Evolutionary conservation across 2,329 filamentous ascomycete genomes (phyloP), one percentile per base, ranked within the genome.

Genomic region (Colletotrichum eleusines): DNA sequence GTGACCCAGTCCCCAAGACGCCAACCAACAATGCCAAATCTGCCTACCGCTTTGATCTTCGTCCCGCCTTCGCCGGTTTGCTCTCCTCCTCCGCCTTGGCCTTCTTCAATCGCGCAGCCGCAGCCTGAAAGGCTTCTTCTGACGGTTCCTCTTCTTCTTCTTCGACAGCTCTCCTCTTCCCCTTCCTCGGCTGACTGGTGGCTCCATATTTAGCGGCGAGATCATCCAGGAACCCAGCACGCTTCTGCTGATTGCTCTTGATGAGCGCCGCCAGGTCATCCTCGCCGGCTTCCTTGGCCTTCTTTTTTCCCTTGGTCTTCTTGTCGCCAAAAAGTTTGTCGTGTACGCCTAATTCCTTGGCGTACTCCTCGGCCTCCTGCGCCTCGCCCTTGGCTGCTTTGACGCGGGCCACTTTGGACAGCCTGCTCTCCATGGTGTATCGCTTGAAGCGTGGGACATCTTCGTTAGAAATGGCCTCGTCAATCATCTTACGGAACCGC

Each of bases 401-500:
- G 67, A 87, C 78, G 51, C 93, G 85, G 53, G 84, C 84, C 66
- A 88, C 81, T 71, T 87, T 88, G 64, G 89, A 88, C 76, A 86
- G 89, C 76, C 90, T 89, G n/a, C 86, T 87, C 82, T 98, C 94
- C 33, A 91, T 86, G 2, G 88, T 88, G 78, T 97, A 99, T 6
- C 87, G 86, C 26, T 86, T 83, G 79, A 90, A 95, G 0, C 84
- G 83, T 53, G 90, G 81, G 0, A 97, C 91, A 46, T 93, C 89
- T 1, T 89, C 89, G 5, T 83, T 85, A 44, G 86, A 84, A 76
- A 99, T 96, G 3, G 94, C 96, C 44, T 89, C 85, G 77, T 97
- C 89, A 65, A 99, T 94, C 54, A 97, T 93, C 20, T 78, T 81
- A 18, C 94, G 88, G 81, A 97, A 98, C 11, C 96, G 87, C 65